Base-by-base conservation (phyloP, 805 yeast genomes). In the Candida coquimbonensis region DNA sequence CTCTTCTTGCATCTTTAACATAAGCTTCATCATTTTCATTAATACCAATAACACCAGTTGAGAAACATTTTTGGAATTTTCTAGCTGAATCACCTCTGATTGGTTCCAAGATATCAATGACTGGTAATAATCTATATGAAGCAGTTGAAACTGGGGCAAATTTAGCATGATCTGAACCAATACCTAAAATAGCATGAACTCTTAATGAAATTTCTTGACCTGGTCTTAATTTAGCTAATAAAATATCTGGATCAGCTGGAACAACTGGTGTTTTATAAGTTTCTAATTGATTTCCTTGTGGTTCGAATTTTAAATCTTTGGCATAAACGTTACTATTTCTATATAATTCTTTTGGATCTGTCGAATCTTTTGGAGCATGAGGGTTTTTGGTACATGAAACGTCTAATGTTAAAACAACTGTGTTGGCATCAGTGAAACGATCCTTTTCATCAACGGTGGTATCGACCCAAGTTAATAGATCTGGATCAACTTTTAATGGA, bases 121-220 rank as follows among this genome's bases (percentile, higher is more conserved):
- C 83, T 14, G 99, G 99, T 70, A 93, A 67, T 60, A 93, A 73
- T 67, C 99, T 78, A 69, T 93, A 93, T 13, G 96, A 87, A 3
- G 99, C 97, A 13, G 99, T 93, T 16, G 96, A 78, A 11, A 93
- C 99, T 6, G 99, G 99, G 8, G 97, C 88, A 64, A 87, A 93
- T 67, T 93, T 93, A 49, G 99, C 97, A 66, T 93, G 99, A 65
- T 93, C 99, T 37, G 88, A 68, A 43, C 97, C 99, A 53, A 87
- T 69, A 48, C 99, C 99, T 51, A 91, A 73, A 29, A 90, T 73
- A 63, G 97, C 93, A 68, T 89, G 96, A 47, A 85, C 95, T 60
- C 89, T 75, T 53, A 93, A 73, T 26, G 91, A 78, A 52, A 93
- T 90, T 67, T 93, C 98, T 69, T 93, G 99, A 41, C 96, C 96